Evolutionary conservation across 2,329 filamentous ascomycete species (phyloP), one percentile per base, ranked within the genome.

Genomic region (Fusarium xylarioides): DNA sequence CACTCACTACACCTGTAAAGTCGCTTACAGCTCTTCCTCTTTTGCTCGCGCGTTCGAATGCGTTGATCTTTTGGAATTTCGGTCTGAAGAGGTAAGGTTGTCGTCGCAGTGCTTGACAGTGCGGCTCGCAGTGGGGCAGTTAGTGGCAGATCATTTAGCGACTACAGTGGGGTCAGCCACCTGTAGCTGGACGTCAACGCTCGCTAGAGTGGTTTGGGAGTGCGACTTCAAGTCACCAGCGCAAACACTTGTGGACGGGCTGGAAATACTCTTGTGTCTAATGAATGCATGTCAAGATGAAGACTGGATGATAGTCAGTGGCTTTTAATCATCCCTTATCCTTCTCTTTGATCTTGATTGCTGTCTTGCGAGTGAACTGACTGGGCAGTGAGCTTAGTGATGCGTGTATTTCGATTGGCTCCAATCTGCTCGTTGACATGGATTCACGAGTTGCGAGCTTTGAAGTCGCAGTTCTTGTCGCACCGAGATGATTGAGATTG

Each of bases 241-340:
- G n/a, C 11, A 1, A 50, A 34, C 5, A 34, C 6, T 23, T 0
- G 7, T 14, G 14, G 5, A 34, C 11, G 4, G n/a, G 21, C 8
- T 5, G n/a, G 21, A 23, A 23, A 34, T 2, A 7, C 16, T 23
- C 1, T 34, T 1, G 2, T 19, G 11, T 35, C 30, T 8, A 2
- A 34, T 4, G 2, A 19, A 50, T 4, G 8, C 3, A 23, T 10
- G 7, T 5, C 6, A 14, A 15, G 8, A 34, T 7, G n/a, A 2
- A 15, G 7, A 34, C 2, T 15, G n/a, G 5, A 32, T 23, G 8
- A 14, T 19, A 23, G 4, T 2, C 11, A 11, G 7, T 34, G 9
- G 9, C 11, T 19, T n/a, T 32, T 4, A 0, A 1, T 12, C 1
- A 34, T 14, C 16, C 8, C 5, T 14, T 0, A 32, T 34, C 7